Evolutionary conservation across 495 filamentous ascomycete species (phyloP), one percentile per base, ranked within the genome.

Genomic region (Halenospora varia): DNA sequence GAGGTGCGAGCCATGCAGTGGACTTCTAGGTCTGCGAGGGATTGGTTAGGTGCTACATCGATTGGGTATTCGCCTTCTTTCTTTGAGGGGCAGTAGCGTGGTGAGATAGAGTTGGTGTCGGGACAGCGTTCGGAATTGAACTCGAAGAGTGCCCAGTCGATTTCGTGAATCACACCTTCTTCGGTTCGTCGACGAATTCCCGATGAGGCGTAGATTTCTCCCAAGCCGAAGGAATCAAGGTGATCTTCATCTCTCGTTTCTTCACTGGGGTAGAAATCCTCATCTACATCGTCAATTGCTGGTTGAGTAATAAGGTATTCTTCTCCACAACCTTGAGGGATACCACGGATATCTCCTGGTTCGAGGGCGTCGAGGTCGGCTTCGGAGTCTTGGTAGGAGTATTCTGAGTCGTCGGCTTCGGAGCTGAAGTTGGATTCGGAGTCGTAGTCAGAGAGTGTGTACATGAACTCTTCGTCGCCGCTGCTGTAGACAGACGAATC

Each of bases 131-230:
- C 77, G 8, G 85, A 75, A 18, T 86, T 72, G 50, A 97, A 87
- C 66, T 92, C 87, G 58, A 97, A 89, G 10, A 97, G 73, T 0
- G 92, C 92, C 93, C 93, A 97, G 68, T 97, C 93, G 57, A 97
- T 92, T 68, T 97, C 93, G 63, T 97, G 93, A 13, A 88, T 78
- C 11, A 92, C 70, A 4, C 82, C 81, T 42, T 83, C 73, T 23
- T 82, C 75, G 10, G 64, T 54, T 62, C 85, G 85, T 2, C 94
- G 83, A 17, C 89, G 80, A 53, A 96, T 83, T 9, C 93, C 93
- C 17, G 90, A 95, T 1, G 90, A 96, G 17, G 92, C 93, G 57
- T 95, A 88, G 25, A 97, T 75, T 60, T 89, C 85, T 10, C 93
- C 93, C 2, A 97, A 74, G 9, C 80, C 79, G 63, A 89, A 90